Conservation (phyloP, 345 rosid species). For the Salix caprea region DNA sequence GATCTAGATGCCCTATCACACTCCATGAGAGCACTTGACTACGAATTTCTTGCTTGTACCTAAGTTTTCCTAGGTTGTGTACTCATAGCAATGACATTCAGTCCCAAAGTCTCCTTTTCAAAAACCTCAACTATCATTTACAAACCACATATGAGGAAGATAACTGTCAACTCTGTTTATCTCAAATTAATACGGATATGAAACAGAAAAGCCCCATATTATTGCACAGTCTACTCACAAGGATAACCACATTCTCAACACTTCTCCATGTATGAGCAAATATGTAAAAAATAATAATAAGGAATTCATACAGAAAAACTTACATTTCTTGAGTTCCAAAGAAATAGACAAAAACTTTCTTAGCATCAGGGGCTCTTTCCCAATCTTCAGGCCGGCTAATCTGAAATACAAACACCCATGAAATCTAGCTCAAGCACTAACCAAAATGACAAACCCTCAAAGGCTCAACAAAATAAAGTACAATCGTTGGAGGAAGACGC, state of each 20-base stretch:
- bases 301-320: slow-evolving; percentile 26
- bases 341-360: slow-evolving; percentile 74
- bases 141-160: not conserved
- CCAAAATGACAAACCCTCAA: slow-evolving; percentile 2
- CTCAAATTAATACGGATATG: not conserved
- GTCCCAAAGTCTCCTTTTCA: not conserved
- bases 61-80: not conserved
- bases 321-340: slow-evolving; percentile 93
- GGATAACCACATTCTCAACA: not conserved
- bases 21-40: not conserved
- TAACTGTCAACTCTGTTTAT: not conserved
- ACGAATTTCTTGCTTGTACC: not conserved
- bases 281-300: not conserved
- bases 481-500: not conserved
- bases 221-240: not conserved
- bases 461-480: not conserved
- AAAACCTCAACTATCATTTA: not conserved
- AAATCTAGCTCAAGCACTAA: slow-evolving; percentile 11
- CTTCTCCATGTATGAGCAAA: not conserved
- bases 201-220: not conserved
- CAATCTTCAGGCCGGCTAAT: slow-evolving; percentile 81
- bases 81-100: not conserved
- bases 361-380: slow-evolving; percentile 64
- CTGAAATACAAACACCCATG: slow-evolving; percentile 49
- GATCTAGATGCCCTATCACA: not conserved